Evolutionary conservation across 805 yeast genomes (phyloP), one percentile per base, ranked within the genome.

Genomic region (Metschnikowia shivogae): DNA sequence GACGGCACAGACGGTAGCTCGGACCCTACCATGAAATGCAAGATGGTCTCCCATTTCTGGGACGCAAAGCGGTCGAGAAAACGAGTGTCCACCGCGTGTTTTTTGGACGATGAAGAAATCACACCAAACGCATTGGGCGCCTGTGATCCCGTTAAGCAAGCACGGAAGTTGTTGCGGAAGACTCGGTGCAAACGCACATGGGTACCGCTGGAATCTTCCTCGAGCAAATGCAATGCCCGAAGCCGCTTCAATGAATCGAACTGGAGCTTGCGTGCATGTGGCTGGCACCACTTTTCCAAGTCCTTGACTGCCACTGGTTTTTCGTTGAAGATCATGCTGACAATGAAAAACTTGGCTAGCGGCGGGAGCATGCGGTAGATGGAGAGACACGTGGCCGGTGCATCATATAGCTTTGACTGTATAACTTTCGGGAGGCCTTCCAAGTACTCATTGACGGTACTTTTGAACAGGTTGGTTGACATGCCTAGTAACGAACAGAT

Each of bases 21-120:
- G 0, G 97, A 88, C 1, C 98, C 97, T 36, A 93, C 99, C 98
- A 93, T 92, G 68, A 84, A 93, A 72, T 93, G 98, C 56, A 93
- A 72, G 54, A 93, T 92, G 6, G 88, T 80, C 61, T 93, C 99
- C 99, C 99, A 93, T 60, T 86, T 89, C 37, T 76, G 78, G 6
- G 89, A 77, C 11, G 97, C 95, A 65, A 89, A 90, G 33, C 72
- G 72, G 54, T 88, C 95, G 39, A 92, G 70, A 56, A 83, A 84
- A 31, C 73, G 76, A n/a, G 81, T 64, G 38, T 78, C 81, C 4
- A 86, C 84, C 27, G 68, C 68, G 44, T 78, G 76, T 36, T 78
- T 76, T 49, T 81, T 82, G 71, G 32, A 74, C 1, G 48, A 49
- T 17, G 77, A 77, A 43, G 81, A 76, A 30, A 86, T 75, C 36